Evolutionary conservation across 1,139 yeast genomes (phyloP), one percentile per base, ranked within the genome.

Genomic region (Lipomyces yarrowii): DNA sequence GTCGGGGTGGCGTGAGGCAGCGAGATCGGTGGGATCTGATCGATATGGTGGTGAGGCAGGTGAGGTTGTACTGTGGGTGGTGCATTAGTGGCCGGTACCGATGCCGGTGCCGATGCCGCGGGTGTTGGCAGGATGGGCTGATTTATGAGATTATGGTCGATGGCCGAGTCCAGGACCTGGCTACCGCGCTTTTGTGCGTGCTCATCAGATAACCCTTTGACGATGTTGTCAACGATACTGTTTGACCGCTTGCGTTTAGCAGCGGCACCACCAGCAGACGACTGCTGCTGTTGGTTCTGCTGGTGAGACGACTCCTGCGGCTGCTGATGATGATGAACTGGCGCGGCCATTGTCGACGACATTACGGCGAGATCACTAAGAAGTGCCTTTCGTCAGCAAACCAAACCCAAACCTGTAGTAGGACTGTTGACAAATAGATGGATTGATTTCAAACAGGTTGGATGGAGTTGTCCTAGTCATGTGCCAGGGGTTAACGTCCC

Each of bases 1-100:
- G 39, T 18, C 23, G 35, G 7, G 18, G 33, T 42, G n/a, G 48
- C n/a, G 18, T 42, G 23, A 1, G 48, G 48, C n/a, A 42, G 21
- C 21, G 23, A 10, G 51, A 18, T 15, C 37, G 33, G 21, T 35
- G 33, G 15, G 30, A 37, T 21, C 21, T 32, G 64, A 21, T 64
- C 62, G 18, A 26, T 37, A n/a, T 56, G 67, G 21, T 60, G 62
- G 54, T 37, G 63, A 6, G 61, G 64, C 32, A 55, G 33, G 35
- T 59, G 67, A 21, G 68, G 68, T 51, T 65, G 63, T 23, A 57
- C 68, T 11, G 57, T 46, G 48, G 64, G 30, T 26, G 30, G 30
- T 26, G 30, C 30, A 26, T 26, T 26, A 11, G 53, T n/a, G 56
- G 59, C 52, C 18, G 37, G 52, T 32, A 46, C 42, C 2, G 64